Base-by-base conservation (phyloP, 805 yeast species). In the Wickerhamomyces strasburgensis region DNA sequence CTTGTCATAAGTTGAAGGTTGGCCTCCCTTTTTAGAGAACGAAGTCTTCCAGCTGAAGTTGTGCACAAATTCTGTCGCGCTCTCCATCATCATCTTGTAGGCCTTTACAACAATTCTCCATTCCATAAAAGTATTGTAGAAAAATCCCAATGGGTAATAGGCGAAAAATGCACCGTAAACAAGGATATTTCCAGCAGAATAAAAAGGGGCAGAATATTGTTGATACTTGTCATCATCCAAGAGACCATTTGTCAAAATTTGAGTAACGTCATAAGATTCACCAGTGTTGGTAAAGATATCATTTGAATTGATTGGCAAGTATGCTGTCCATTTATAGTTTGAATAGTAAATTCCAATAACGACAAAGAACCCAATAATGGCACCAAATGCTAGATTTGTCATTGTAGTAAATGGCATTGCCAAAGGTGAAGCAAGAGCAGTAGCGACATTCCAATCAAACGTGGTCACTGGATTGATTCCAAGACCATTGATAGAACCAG, bases 191-290 rank as follows among this genome's bases (percentile, higher is more conserved):
- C 78, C 84, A 5, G 86, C 84, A 19, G 75, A 53, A 50, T 75
- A 78, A 56, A 70, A 80, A 7, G 87, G 86, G 7, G 84, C 80
- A 1, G 84, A 81, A 43, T 76, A 72, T n/a, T 55, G 42, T 38
- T 64, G 61, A 51, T 78, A 78, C 46, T 69, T 70, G 3, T 47
- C 53, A 15, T 57, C 44, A 47, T 75, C 79, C 32, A 78, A 66
- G 13, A 50, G 47, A 38, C 64, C 67, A 11, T 68, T 53, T 35
- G 67, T 57, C 29, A 79, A 51, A 14, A 79, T 65, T 36, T 66
- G 53, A 14, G 65, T 62, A 29, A 78, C 73, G 15, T 69, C 59
- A 52, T 64, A 79, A 0, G 60, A 41, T 19, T 62, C 52, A 18
- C 79, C 84, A 25, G 60, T 64, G 48, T 76, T 77, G 40, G 73